Conservation (phyloP, 2,329 filamentous ascomycete genomes). For the Aspergillus costaricaensis region DNA sequence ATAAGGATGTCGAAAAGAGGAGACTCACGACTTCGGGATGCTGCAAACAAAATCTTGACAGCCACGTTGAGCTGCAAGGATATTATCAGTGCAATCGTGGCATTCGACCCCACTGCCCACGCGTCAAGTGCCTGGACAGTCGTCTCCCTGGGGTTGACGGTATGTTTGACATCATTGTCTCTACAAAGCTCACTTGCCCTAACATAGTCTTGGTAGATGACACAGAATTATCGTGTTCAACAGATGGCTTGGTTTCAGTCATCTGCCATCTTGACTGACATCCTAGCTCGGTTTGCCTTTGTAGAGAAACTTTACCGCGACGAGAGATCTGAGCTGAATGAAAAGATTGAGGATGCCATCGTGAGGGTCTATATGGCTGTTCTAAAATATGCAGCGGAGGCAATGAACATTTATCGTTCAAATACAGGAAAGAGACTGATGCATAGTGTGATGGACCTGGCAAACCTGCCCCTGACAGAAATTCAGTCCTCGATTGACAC, state of each 20-base stretch:
- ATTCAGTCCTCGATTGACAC: neutral
- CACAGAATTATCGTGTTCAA: constrained; percentile 15
- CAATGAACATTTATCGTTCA: too few relatives aligned
- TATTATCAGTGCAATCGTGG: constrained; percentile 12
- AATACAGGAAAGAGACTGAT: too few relatives aligned
- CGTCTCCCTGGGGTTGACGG: constrained; percentile 22
- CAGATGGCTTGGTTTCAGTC: constrained; percentile 15
- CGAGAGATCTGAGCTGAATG: too few relatives aligned
- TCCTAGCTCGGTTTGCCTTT: constrained; percentile 9
- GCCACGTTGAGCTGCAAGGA: constrained; percentile 19
- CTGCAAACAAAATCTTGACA: constrained; percentile 16
- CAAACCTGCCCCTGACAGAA: neutral
- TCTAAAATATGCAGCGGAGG: too few relatives aligned
- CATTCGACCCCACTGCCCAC: constrained; percentile 18
- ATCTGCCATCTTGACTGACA: constrained; percentile 18
- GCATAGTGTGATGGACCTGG: too few relatives aligned
- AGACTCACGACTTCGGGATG: neutral
- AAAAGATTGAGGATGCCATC: too few relatives aligned
- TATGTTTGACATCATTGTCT: neutral
- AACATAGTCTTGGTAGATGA: constrained; percentile 13
- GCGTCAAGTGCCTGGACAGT: constrained; percentile 21
- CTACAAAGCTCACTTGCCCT: neutral
- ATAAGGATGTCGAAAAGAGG: too few relatives aligned
- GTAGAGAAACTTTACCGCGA: too few relatives aligned
- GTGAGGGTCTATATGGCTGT: too few relatives aligned